phyloP scores from a whole-genome alignment of 2,329 filamentous ascomycete species.

The Paracamarosporium sp. region DNA sequence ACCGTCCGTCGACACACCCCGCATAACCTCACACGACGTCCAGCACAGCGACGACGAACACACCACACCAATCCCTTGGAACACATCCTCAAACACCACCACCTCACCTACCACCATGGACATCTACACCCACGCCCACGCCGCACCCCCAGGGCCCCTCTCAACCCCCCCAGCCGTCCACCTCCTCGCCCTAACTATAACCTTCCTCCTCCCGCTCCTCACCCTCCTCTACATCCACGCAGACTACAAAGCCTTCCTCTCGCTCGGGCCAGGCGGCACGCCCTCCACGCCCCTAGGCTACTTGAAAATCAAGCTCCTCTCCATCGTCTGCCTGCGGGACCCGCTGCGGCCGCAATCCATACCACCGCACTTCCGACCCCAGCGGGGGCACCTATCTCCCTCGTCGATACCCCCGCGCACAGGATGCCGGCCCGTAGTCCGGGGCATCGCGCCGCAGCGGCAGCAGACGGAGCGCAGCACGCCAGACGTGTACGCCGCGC shows the following conservation, averaged over 20 bases:
- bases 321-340: constrained; percentile 73
- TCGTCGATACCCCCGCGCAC: constrained; percentile 63
- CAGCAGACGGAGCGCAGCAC: constrained; percentile 74
- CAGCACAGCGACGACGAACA: no score
- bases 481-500: constrained; percentile 52
- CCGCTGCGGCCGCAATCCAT: constrained; percentile 67
- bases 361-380: constrained; percentile 59
- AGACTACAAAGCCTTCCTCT: constrained; percentile 78
- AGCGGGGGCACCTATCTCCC: constrained; percentile 67
- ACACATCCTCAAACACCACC: no score
- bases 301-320: constrained; percentile 73
- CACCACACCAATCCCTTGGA: no score
- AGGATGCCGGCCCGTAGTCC: constrained; percentile 70
- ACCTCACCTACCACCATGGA: no score
- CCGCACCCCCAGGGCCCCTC: constrained; percentile 3
- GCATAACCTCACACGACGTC: no score
- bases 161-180: constrained; percentile 8
- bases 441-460: constrained; percentile 81
- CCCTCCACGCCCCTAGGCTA: constrained; percentile 77
- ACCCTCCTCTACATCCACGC: constrained; percentile 59
- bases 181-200: constrained; percentile 25
- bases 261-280: constrained; percentile 80
- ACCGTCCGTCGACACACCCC: no score
- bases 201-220: constrained; percentile 33
- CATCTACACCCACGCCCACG: neutral